These are phyloP conservation scores for Aureobasidium sp. DNA, from an alignment of 2,329 filamentous ascomycete genomes.

Conservation along the genomic window DNA sequence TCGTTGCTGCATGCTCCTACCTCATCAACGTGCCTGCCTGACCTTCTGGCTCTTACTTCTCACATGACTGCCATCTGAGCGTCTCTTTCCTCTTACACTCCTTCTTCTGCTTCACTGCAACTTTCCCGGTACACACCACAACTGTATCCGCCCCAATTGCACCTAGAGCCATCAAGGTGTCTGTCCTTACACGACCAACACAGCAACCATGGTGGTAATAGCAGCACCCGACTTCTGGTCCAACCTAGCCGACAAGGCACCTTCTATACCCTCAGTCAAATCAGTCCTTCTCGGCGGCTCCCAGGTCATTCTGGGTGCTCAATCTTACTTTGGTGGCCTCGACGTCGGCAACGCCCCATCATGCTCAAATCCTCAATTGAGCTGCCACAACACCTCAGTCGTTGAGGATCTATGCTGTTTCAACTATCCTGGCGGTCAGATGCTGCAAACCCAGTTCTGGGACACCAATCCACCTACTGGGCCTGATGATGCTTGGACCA, in stretches of 20 bases:
- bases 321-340: background rate
- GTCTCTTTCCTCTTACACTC: background rate
- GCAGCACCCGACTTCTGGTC: conserved; percentile 11
- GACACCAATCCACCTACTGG: conserved; percentile 58
- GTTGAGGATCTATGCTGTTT: conserved; percentile 65
- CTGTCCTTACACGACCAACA: background rate
- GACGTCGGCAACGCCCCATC: conserved; percentile 12
- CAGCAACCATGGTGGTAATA: background rate
- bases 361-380: conserved; percentile 41
- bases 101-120: too few relatives aligned
- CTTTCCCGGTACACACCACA: background rate
- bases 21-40: background rate
- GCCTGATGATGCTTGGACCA: conserved; percentile 62
- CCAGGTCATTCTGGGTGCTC: conserved; percentile 1
- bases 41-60: background rate
- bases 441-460: conserved; percentile 73
- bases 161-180: background rate
- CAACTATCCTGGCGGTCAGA: conserved; percentile 60
- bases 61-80: background rate
- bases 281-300: conserved; percentile 6
- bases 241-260: background rate
- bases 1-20: background rate
- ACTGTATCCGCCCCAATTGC: background rate
- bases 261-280: background rate
- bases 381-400: conserved; percentile 55